Conservation (phyloP, 2,329 filamentous ascomycete genomes). For the Colletotrichum neosansevieriae region DNA sequence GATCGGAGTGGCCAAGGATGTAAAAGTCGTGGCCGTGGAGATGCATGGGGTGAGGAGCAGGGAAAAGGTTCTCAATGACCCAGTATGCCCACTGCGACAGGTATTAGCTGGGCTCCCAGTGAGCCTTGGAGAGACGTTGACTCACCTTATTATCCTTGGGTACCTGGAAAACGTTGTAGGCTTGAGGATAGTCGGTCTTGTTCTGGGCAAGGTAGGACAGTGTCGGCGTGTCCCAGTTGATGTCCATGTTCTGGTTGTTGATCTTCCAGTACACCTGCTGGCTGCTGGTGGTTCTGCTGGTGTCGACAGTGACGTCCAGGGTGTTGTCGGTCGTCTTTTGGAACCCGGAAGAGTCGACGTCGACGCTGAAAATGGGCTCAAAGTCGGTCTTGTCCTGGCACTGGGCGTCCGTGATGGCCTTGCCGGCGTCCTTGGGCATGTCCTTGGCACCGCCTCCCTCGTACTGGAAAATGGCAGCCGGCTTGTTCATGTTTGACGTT, state of each 20-base stretch:
- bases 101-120: background rate
- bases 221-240: conserved; percentile 56
- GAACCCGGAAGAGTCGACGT: conserved; percentile 46
- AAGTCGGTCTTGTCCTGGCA: conserved; percentile 43
- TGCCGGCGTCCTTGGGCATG: conserved; percentile 48
- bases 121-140: no score
- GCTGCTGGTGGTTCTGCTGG: conserved; percentile 41
- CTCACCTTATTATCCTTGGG: conserved; percentile 27
- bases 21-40: conserved; percentile 58
- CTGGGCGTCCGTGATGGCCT: conserved; percentile 41
- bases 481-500: conserved; percentile 46
- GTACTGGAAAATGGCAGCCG: conserved; percentile 56
- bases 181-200: conserved; percentile 20
- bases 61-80: conserved; percentile 38
- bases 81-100: conserved; percentile 36
- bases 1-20: conserved; percentile 50
- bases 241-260: conserved; percentile 50
- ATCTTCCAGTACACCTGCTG: conserved; percentile 49
- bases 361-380: conserved; percentile 46
- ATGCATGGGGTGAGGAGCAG: conserved; percentile 38
- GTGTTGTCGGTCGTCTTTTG: conserved; percentile 43
- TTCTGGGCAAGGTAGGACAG: conserved; percentile 45
- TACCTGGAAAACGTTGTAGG: conserved; percentile 36
- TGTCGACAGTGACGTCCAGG: conserved; percentile 43
- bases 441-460: conserved; percentile 46